Base-by-base conservation (phyloP, 495 filamentous ascomycete genomes). In the Xylaria flabelliformis region DNA sequence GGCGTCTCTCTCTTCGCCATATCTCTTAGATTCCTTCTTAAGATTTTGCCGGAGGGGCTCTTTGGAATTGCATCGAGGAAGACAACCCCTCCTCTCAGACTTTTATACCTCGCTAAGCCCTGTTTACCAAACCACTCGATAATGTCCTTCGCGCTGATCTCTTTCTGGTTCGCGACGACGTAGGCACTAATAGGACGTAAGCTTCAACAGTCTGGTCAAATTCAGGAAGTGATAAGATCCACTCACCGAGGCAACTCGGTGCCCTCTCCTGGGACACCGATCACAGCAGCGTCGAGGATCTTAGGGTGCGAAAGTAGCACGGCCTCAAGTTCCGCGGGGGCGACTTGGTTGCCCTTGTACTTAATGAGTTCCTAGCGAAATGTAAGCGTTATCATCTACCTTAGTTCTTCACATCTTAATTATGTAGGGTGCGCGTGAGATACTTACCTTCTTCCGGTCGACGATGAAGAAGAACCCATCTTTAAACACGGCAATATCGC, bases 51-150 rank as follows among this genome's bases (percentile, higher is more conserved):
- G 72, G 88, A 88, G 0, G 86, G 86, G 75, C 90, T 95, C 85
- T 94, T 95, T n/a, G 94, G 94, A 24, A 97, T 90, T 61, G 85
- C 85, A 67, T 93, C 87, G 8, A 95, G 82, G 75, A 95, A 97
- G 26, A 85, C 85, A 0, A 97, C 87, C 0, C 94, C 94, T 32
- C 94, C 94, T 21, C 91, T 85, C 71, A 97, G 79, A 56, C 85
- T 83, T 85, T 97, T 97, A 73, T 95, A 90, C 13, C 85, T 82
- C 3, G 91, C 86, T 0, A 95, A 24, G 6, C 70, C 89, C 74
- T 88, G 87, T 51, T 74, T 77, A 8, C 71, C 76, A 3, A 83
- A 77, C 76, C 80, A 83, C 12, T 72, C 69, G 2, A 74, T 44
- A 7, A 86, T 77, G 9, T 80, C 74, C 59, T 73, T 24, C 0